Base-by-base conservation (phyloP, 352 stramenopile genomes). In the Globisporangium nagaii region DNA sequence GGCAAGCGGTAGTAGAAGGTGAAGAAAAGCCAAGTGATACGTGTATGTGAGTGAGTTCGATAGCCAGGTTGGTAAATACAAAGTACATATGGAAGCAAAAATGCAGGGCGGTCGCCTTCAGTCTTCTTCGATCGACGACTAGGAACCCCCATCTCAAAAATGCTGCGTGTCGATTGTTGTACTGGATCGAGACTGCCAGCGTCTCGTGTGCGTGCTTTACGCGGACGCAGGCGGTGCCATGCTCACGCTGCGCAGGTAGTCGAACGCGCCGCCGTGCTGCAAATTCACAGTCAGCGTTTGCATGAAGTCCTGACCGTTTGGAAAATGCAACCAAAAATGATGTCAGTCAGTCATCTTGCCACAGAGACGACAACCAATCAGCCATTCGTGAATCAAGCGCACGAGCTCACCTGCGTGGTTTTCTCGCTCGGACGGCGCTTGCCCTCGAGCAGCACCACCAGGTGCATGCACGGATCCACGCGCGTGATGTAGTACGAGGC, bases 281-380 rank as follows among this genome's bases (percentile, higher is more conserved):
- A 93, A 66, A 42, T 88, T 90, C 32, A 84, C 68, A 12, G 70
- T 75, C 56, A 90, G 66, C 40, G 74, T 88, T 62, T 87, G 79
- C 80, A 93, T 90, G 34, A 93, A 93, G 48, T 93, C 80, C 76
- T 90, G 41, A 10, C 8, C 53, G n/a, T n/a, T n/a, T n/a, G n/a
- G n/a, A n/a, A n/a, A n/a, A 55, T 25, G 59, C 40, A 51, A 40
- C 20, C 8, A 15, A 12, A 27, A 47, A 31, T 1, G 22, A 20
- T 13, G 27, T 20, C 4, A 34, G 15, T 7, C 27, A 50, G 41
- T n/a, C 9, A 46, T n/a, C n/a, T n/a, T n/a, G n/a, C n/a, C n/a
- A n/a, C n/a, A 36, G 12, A 13, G 32, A 36, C 32, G 10, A 13
- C 32, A 36, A 19, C 3, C 22, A 20, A 17, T 46, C 42, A 32